Evolutionary conservation across 306 rosid genomes (phyloP).

Genomic region (Psophocarpus tetragonolobus): DNA sequence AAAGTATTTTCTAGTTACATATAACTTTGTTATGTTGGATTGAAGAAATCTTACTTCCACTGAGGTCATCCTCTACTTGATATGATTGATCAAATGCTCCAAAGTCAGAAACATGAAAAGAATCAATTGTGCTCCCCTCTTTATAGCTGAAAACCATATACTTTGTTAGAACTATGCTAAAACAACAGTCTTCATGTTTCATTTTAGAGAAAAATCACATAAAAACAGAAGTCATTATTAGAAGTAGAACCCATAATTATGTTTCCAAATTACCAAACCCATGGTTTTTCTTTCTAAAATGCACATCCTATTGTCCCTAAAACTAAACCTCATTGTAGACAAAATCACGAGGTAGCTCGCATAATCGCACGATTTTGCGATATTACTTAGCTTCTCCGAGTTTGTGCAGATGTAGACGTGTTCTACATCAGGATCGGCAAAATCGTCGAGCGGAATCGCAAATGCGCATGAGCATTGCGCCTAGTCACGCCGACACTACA

Average conservation of each 20-base stretch:
- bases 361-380: too few relatives aligned
- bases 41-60: conserved; percentile 49
- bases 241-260: not conserved
- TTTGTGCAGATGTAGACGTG: too few relatives aligned
- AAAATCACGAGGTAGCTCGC: too few relatives aligned
- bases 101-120: conserved; percentile 50
- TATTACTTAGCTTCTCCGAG: too few relatives aligned
- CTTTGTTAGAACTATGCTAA: not conserved
- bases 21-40: not conserved
- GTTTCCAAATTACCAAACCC: conserved; percentile 8
- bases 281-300: not conserved
- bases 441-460: too few relatives aligned
- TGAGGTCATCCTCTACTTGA: conserved; percentile 38
- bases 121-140: conserved; percentile 40
- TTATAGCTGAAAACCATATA: conserved; percentile 43
- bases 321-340: too few relatives aligned
- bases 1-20: conserved; percentile 7
- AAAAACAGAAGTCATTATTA: conserved; percentile 1
- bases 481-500: too few relatives aligned
- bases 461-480: too few relatives aligned
- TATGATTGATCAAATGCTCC: conserved; percentile 50
- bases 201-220: conserved; percentile 4
- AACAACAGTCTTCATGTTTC: not conserved
- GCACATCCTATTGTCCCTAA: not conserved
- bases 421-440: too few relatives aligned